Conservation (phyloP, 2,329 filamentous ascomycete species). For the Xylaria multiplex region DNA sequence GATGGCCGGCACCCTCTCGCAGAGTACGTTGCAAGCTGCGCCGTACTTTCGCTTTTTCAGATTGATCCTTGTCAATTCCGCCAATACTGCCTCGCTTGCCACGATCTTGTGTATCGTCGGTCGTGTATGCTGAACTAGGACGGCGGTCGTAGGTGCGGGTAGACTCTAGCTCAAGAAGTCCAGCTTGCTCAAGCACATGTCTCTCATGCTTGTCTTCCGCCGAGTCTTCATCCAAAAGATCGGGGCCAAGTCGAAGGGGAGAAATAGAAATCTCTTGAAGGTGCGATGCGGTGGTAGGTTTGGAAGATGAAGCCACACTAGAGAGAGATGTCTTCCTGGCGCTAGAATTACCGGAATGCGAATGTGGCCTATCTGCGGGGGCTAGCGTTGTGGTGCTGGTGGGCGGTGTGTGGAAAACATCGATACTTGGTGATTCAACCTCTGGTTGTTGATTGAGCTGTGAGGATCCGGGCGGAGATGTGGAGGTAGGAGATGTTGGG, state of each 20-base stretch:
- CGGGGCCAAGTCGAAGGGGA: slow-evolving; percentile 46
- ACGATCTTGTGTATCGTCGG: slow-evolving; percentile 55
- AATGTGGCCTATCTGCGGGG: slow-evolving; percentile 55
- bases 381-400: slow-evolving; percentile 52
- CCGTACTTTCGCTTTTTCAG: slow-evolving; percentile 75
- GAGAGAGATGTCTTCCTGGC: slow-evolving; percentile 57
- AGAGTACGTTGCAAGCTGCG: slow-evolving; percentile 90
- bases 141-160: slow-evolving; percentile 56
- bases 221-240: slow-evolving; percentile 51
- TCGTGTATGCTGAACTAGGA: slow-evolving; percentile 53
- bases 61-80: slow-evolving; percentile 55
- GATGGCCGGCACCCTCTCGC: slow-evolving; percentile 77
- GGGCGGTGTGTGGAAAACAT: slow-evolving; percentile 62
- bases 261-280: slow-evolving; percentile 48
- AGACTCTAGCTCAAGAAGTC: slow-evolving; percentile 64
- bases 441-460: slow-evolving; percentile 48
- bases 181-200: slow-evolving; percentile 73
- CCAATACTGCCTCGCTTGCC: slow-evolving; percentile 50
- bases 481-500: slow-evolving; percentile 50
- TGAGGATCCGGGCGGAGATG: slow-evolving; percentile 49
- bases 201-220: slow-evolving; percentile 74
- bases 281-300: slow-evolving; percentile 47
- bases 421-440: slow-evolving; percentile 53
- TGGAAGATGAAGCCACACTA: slow-evolving; percentile 55
- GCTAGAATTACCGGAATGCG: slow-evolving; percentile 50